These are phyloP conservation scores for Melastoma candidum DNA, from an alignment of 441 rosid genomes.

Conservation along the genomic window DNA sequence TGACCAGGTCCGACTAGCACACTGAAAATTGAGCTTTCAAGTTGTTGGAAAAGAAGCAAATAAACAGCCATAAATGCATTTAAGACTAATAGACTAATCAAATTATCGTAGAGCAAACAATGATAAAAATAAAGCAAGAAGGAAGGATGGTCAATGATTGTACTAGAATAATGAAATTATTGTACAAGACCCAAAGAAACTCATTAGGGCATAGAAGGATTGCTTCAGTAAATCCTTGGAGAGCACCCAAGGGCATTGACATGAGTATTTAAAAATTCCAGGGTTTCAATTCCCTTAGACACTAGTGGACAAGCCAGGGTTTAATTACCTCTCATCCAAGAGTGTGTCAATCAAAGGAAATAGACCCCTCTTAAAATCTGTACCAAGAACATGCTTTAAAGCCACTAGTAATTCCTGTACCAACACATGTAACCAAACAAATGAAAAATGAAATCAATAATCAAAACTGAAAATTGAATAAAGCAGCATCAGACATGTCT, in stretches of 20 bases:
- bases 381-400: conserved; percentile 93
- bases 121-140: too few species aligned
- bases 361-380: conserved; percentile 97
- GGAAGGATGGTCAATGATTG: too few species aligned
- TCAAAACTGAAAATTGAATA: conserved; percentile 1
- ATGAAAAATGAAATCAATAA: conserved; percentile 9
- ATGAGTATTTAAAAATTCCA: too few species aligned
- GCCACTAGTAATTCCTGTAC: conserved; percentile 93
- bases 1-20: conserved; percentile 96
- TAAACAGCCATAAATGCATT: too few species aligned
- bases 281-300: neutral
- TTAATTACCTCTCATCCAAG: conserved; percentile 77
- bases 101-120: too few species aligned
- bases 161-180: too few species aligned
- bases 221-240: too few species aligned
- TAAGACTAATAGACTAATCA: too few species aligned
- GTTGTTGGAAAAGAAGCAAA: too few species aligned
- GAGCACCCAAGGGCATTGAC: too few species aligned
- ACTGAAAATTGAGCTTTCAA: conserved; percentile 25
- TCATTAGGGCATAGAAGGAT: too few species aligned
- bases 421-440: conserved; percentile 17
- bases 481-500: conserved; percentile 7
- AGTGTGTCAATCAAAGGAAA: conserved; percentile 92
- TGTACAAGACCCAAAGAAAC: too few species aligned
- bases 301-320: conserved; percentile 8